Evolutionary conservation across 345 rosid species (phyloP), one percentile per base, ranked within the genome.

Genomic region (Citrus unshiu): DNA sequence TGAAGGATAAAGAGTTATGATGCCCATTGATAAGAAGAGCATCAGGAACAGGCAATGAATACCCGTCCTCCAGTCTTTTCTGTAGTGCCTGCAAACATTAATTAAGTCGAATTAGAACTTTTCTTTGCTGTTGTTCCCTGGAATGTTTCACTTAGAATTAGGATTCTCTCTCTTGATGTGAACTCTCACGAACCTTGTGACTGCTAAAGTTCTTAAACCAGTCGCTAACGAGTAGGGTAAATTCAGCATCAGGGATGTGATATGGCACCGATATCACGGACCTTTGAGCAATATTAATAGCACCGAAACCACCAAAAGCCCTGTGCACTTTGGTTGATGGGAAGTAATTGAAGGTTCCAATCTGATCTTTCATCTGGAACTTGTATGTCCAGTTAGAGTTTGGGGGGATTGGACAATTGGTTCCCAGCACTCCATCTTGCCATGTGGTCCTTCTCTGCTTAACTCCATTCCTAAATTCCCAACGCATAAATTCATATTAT

Each of bases 341-440:
- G 79, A 89, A 93, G 86, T 95, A 95, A 54, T 68, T 81, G 79
- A 8, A 91, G 63, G 91, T 85, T 4, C 98, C 98, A 54, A 95
- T 88, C 71, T 95, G 98, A 65, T 95, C 98, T 73, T 95, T 95
- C 43, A 85, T 3, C 78, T 95, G 98, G 84, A 91, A 93, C 72
- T 90, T 80, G 84, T 93, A 95, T 6, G 98, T 92, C 95, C 97
- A 93, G 84, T 88, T 95, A 9, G 89, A 58, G 82, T 86, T 85
- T 2, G 95, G 94, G 71, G 73, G 92, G 69, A 95, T 89, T 3
- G 98, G 95, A 71, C 98, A 95, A n/a, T 95, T 90, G 49, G 98
- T 95, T 70, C 98, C 98, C 30, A 91, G 81, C 54, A 95, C 93
- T 70, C 98, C 98, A 43, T 95, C 95, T 87, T 95, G 94, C 98